Evolutionary conservation across 176 grass and related monocot species (phyloP), one percentile per base, ranked within the genome.

Genomic region (Oryza rufipogon): DNA sequence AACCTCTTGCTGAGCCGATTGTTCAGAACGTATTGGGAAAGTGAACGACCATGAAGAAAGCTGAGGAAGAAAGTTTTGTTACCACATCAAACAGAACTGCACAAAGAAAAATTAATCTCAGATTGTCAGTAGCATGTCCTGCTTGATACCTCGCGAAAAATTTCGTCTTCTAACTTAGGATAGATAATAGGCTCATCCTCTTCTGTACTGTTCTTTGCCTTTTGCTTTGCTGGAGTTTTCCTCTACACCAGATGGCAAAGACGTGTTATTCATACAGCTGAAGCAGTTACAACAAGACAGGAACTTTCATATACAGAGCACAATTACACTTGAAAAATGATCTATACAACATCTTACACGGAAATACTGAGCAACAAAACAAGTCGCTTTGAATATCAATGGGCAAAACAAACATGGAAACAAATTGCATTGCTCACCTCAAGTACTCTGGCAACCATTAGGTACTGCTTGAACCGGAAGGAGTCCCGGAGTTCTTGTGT

Each of bases 401-500:
- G 46, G 39, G 33, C 5, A 45, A 41, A 39, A 41, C 42, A 23
- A 73, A 68, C 14, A 83, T 1, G 2, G 14, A 86, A 66, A 32
- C 3, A 74, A 45, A 41, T 47, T 67, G 45, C 25, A 86, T 22
- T 38, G 42, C 60, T 47, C 82, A 97, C 93, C 91, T 95, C 96
- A 13, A 90, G 84, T 11, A 95, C 85, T 86, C 87, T 95, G 56
- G 80, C 86, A 14, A 98, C 19, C 64, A 98, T 7, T 42, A 95
- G 77, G 81, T 94, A 98, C 28, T 92, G 78, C 70, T 98, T 95
- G 89, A 98, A 98, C 2, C 74, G 61, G 83, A 93, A 98, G 4
- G 89, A 98, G 42, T 95, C 87, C 71, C 32, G 93, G 78, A 98
- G 93, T 77, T 95, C 89, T 90, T 84, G 41, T 71, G 96, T 95